These are phyloP conservation scores for Quercus variabilis DNA, from an alignment of 306 rosid genomes.

Conservation along the genomic window DNA sequence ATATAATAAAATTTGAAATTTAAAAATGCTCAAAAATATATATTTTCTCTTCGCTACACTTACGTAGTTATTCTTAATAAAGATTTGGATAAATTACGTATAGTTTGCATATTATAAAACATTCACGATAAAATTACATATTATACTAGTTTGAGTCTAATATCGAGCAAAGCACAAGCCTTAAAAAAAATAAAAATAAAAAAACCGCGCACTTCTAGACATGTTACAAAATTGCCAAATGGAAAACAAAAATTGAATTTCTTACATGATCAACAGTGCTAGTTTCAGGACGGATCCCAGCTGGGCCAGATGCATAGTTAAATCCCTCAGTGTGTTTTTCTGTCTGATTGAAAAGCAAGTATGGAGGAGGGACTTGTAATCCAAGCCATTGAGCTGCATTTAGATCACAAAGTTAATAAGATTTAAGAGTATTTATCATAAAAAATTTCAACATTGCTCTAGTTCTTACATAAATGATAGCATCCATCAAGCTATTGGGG, in stretches of 20 bases:
- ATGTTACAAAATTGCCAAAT: no score
- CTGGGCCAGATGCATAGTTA: conserved; percentile 3
- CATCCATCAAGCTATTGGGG: not conserved
- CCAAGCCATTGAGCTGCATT: conserved; percentile 8
- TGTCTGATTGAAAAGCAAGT: not conserved
- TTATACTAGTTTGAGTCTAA: no score
- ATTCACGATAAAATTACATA: not conserved
- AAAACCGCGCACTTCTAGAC: not conserved
- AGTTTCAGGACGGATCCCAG: not conserved
- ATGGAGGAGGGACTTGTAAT: not conserved
- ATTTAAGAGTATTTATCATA: not conserved
- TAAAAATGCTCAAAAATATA: no score
- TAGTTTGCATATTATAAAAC: not conserved
- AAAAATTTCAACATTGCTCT: not conserved
- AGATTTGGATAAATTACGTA: not conserved
- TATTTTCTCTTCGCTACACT: no score
- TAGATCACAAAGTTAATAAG: not conserved
- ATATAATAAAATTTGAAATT: not conserved
- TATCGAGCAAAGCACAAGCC: no score
- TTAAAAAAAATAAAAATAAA: not conserved
- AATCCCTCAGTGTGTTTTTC: not conserved
- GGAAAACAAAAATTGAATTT: not conserved
- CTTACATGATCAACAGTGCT: not conserved
- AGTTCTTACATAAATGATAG: not conserved
- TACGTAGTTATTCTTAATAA: no score